Conservation (phyloP, 2,329 filamentous ascomycete species). For the Esteya vermicola region DNA sequence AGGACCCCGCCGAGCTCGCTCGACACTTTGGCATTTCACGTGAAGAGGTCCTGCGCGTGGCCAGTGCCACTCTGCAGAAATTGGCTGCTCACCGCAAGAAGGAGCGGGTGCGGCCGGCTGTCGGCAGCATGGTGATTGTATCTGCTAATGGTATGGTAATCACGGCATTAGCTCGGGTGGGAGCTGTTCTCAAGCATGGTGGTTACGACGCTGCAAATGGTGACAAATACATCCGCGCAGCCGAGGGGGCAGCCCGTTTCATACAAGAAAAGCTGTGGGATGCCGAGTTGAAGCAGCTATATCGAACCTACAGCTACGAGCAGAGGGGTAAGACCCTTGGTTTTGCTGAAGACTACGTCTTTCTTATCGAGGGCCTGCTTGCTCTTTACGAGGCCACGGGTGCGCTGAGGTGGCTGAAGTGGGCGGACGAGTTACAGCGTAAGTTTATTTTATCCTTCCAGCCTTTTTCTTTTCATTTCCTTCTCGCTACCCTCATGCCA, state of each 20-base stretch:
- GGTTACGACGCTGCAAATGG: conserved; percentile 41
- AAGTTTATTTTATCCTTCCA: conserved; percentile 14
- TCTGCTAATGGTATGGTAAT: conserved; percentile 85
- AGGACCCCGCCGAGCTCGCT: conserved; percentile 53
- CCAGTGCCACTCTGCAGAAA: conserved; percentile 52
- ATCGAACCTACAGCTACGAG: conserved; percentile 58
- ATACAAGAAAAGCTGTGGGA: conserved; percentile 65
- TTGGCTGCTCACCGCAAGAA: conserved; percentile 58
- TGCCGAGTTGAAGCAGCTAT: conserved; percentile 43
- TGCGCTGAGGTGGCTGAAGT: conserved; percentile 60
- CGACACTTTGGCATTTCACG: conserved; percentile 60
- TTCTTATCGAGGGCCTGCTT: conserved; percentile 67
- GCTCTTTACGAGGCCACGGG: conserved; percentile 71
- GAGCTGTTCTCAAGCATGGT: conserved; percentile 44
- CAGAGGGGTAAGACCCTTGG: conserved; percentile 49
- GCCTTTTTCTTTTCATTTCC: not conserved
- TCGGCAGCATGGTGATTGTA: conserved; percentile 81
- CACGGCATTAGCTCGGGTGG: conserved; percentile 62
- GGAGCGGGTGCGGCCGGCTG: conserved; percentile 59
- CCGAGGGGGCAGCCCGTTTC: conserved; percentile 55
- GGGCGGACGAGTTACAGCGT: conserved; percentile 71
- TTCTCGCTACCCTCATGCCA: no score
- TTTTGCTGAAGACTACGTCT: conserved; percentile 93
- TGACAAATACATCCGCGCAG: conserved; percentile 47
- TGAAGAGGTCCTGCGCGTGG: conserved; percentile 51